Evolutionary conservation across 345 rosid genomes (phyloP).

Genomic region (Iberis pinnata): DNA sequence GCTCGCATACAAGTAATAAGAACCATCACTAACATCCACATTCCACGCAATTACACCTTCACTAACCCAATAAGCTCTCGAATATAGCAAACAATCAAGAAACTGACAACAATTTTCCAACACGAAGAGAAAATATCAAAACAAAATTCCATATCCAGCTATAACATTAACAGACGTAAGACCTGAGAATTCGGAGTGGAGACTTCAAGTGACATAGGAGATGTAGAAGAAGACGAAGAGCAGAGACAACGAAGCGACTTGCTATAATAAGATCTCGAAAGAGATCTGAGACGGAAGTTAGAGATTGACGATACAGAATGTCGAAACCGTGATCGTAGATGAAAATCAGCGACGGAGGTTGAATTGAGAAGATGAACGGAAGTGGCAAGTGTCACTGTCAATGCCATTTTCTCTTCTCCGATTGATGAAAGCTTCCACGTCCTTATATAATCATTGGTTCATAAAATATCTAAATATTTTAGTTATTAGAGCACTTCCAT

Average conservation of each 20-base stretch:
- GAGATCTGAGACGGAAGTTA: conserved; percentile 12
- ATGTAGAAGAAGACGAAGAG: conserved; percentile 32
- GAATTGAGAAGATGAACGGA: conserved; percentile 24
- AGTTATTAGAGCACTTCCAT: no score
- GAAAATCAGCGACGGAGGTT: conserved; percentile 15
- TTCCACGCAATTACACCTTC: conserved; percentile 67
- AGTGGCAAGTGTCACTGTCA: not conserved
- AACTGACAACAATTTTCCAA: conserved; percentile 32
- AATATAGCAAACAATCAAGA: conserved; percentile 44
- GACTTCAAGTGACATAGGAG: conserved; percentile 44
- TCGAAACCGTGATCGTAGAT: conserved; percentile 5
- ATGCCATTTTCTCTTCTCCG: not conserved
- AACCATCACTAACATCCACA: conserved; percentile 55
- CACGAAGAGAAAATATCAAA: no score
- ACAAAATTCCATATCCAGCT: not conserved
- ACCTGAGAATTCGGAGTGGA: conserved; percentile 50
- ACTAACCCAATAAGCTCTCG: conserved; percentile 71
- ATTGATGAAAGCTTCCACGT: not conserved
- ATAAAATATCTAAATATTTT: not conserved
- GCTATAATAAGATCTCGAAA: conserved; percentile 5
- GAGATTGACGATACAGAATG: conserved; percentile 20
- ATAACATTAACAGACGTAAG: not conserved
- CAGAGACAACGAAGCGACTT: conserved; percentile 31
- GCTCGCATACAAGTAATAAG: conserved; percentile 69
- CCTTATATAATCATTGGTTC: no score